Base-by-base conservation (phyloP, 2,329 filamentous ascomycete genomes). In the Akanthomyces uredinophilus region DNA sequence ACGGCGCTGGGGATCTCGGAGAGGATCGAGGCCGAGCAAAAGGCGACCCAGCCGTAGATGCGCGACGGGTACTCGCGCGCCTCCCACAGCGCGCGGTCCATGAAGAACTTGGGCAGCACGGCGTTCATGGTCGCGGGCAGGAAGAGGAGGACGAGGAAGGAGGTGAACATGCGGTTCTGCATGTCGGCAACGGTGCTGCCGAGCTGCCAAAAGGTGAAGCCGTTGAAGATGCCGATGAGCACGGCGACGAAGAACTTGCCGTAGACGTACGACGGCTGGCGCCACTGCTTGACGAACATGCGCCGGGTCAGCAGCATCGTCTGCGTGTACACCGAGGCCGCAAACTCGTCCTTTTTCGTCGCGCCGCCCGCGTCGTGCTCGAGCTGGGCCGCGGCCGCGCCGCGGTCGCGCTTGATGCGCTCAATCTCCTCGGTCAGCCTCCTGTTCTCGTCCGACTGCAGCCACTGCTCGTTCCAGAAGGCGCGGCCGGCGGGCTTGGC, bases 21-120 rank as follows among this genome's bases (percentile, higher is more conserved):
- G 18, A 93, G 78, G 4, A 92, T 79, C 68, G 89, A 87, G 0
- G 90, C 88, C 0, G 88, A 90, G 69, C 82, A 85, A 73, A 93
- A 93, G 0, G 90, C 88, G 39, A 89, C 74, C 87, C 89, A 92
- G 58, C 87, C 87, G 72, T 93, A 94, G 63, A 92, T 91, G 22
- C 88, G 82, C 4, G 84, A 87, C 1, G 89, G 89, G 18, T 87
- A 83, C 72, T 94, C 90, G 47, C 90, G 83, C 0, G 85, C 84
- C 74, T 89, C 83, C 87, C 89, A 94, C 3, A 93, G 78, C 0
- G 82, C 81, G 72, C 89, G 84, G 72, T 91, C 90, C 67, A 81
- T 78, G 73, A 87, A 90, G 79, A 92, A 93, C 67, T 90, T 91
- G n/a, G 90, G 87, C 1, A 92, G 82, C 2, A 91, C 83, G 14